phyloP scores from a whole-genome alignment of 176 grass and related monocot genomes.

The Tuctoria greenei region DNA sequence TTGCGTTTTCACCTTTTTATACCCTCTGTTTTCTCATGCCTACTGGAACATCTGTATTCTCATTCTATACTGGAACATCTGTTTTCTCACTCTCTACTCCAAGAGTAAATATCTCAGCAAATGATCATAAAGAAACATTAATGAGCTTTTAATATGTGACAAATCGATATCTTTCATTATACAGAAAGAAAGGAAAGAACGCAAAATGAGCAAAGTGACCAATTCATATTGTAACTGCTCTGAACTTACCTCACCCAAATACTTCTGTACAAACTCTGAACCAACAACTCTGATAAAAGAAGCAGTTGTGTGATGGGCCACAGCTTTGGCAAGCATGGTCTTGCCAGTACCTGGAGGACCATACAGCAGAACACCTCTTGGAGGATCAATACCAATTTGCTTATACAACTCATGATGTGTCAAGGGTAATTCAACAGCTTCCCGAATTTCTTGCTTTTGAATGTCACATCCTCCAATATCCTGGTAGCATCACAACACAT shows the following conservation, averaged over 20 bases:
- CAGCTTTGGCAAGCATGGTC: slow-evolving; percentile 96
- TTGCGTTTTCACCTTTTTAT: no score
- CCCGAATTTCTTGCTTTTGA: slow-evolving; percentile 95
- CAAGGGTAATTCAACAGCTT: slow-evolving; percentile 92
- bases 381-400: slow-evolving; percentile 96
- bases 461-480: slow-evolving; percentile 98
- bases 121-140: no score
- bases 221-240: no score
- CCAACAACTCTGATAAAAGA: slow-evolving; percentile 95
- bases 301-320: slow-evolving; percentile 89
- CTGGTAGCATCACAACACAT: slow-evolving; percentile 18
- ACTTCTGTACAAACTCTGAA: slow-evolving; percentile 97
- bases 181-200: no score
- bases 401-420: slow-evolving; percentile 95
- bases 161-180: no score
- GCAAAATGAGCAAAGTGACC: no score
- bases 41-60: no score
- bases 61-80: no score
- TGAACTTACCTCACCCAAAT: slow-evolving; percentile 81
- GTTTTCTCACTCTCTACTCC: no score
- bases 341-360: slow-evolving; percentile 95
- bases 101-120: no score
- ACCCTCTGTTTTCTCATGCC: no score
- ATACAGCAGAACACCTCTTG: slow-evolving; percentile 91
- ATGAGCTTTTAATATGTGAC: no score